Percentiles rank a stretch among this genome's conserved stretches.
phyloP scores from a whole-genome alignment of 2,329 filamentous ascomycete species.

The Clathrospora elynae region DNA sequence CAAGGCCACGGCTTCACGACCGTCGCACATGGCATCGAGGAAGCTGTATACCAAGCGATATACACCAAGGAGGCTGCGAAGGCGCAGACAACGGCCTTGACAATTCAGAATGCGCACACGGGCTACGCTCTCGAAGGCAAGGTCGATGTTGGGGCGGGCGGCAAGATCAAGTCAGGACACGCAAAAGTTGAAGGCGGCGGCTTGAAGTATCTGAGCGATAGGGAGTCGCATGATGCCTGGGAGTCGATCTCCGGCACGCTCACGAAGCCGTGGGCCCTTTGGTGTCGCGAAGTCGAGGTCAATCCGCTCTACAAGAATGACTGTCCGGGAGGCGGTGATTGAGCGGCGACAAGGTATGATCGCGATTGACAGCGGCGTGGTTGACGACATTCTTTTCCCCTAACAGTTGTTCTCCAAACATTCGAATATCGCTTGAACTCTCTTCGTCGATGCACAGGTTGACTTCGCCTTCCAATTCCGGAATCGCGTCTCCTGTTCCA shows the following conservation, averaged over 20 bases:
- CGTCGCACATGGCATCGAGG: conserved; percentile 50
- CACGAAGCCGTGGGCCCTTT: conserved; percentile 51
- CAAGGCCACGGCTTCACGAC: conserved; percentile 55
- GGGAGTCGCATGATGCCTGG: conserved; percentile 51
- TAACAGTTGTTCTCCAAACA: background rate
- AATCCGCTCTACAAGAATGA: conserved; percentile 50
- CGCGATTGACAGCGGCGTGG: too few relatives aligned
- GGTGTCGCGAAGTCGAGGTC: conserved; percentile 51
- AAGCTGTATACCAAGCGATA: conserved; percentile 53
- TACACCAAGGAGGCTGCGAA: conserved; percentile 51
- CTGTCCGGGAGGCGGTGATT: conserved; percentile 41
- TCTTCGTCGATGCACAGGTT: background rate
- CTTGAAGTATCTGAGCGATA: conserved; percentile 51
- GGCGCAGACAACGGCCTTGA: conserved; percentile 48
- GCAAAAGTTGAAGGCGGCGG: conserved; percentile 51
- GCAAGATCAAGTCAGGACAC: conserved; percentile 50
- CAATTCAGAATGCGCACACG: conserved; percentile 41
- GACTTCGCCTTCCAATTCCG: too few relatives aligned
- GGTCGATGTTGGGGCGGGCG: conserved; percentile 46
- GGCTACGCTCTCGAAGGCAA: conserved; percentile 49
- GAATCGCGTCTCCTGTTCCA: background rate
- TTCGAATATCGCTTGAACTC: background rate
- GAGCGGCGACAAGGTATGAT: conserved; percentile 6
- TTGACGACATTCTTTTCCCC: background rate
- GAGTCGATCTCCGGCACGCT: conserved; percentile 42